These are phyloP conservation scores for Striga hermonthica DNA, from an alignment of 305 asterid genomes.

Conservation along the genomic window DNA sequence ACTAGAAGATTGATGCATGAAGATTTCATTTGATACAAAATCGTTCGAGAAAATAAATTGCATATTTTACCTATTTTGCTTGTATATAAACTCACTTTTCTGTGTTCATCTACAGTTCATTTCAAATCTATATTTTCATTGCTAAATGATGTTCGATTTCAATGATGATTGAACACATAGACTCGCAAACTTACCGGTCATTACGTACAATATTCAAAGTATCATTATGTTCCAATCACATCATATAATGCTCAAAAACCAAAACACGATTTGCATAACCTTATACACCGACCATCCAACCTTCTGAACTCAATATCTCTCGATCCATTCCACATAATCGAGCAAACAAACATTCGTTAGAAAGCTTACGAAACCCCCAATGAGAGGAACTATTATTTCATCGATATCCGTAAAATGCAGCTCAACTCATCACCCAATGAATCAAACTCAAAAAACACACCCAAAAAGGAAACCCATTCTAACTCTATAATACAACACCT, in stretches of 20 bases:
- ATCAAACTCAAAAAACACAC: constrained; percentile 77
- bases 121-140: constrained; percentile 24
- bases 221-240: constrained; percentile 29
- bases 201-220: constrained; percentile 21
- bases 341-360: constrained; percentile 21
- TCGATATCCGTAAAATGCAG: constrained; percentile 26
- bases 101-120: constrained; percentile 51
- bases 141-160: constrained; percentile 33
- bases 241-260: constrained; percentile 28
- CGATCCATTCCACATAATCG: neutral
- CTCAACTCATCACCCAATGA: constrained; percentile 43
- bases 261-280: constrained; percentile 31
- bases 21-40: no score
- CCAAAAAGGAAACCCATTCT: constrained; percentile 33
- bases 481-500: constrained; percentile 30
- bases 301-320: constrained; percentile 38
- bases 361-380: constrained; percentile 56
- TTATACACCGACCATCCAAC: constrained; percentile 44
- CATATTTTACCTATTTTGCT: no score
- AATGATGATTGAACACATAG: constrained; percentile 31
- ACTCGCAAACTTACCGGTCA: constrained; percentile 31
- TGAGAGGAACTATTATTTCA: constrained; percentile 27
- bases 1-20: no score
- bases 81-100: neutral
- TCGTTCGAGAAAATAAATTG: no score